These are phyloP conservation scores for Fraxinus angustifolia DNA, from an alignment of 305 asterid genomes.

Conservation along the genomic window DNA sequence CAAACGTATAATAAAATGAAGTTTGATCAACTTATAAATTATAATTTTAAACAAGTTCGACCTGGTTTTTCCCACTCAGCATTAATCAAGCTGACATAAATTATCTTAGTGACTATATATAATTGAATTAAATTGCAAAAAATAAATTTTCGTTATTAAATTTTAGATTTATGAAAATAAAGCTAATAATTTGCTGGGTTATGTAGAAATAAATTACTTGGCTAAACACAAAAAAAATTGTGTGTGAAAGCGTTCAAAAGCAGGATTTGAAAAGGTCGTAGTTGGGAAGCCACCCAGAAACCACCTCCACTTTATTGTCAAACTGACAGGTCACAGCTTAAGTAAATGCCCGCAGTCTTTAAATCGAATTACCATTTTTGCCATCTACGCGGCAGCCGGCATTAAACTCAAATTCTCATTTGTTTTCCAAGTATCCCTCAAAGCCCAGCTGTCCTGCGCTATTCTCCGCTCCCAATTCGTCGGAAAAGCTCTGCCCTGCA, in stretches of 20 bases:
- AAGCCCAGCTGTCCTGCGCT: neutral
- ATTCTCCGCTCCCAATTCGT: neutral
- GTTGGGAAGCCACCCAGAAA: neutral
- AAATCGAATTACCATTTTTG: neutral
- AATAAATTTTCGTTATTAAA: neutral
- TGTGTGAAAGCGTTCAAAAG: neutral
- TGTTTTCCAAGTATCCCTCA: neutral
- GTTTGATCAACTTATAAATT: too few species aligned
- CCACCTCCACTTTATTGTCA: neutral
- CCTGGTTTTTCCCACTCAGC: neutral
- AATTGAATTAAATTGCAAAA: neutral
- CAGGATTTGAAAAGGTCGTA: neutral
- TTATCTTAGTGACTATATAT: too few species aligned
- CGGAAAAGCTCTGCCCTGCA: conserved; percentile 24
- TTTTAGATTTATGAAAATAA: neutral
- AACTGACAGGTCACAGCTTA: neutral
- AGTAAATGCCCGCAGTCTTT: neutral
- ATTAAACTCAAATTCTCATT: neutral
- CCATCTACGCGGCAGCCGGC: neutral
- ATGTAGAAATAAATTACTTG: neutral
- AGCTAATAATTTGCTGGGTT: too few species aligned
- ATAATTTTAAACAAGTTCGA: too few species aligned
- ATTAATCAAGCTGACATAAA: too few species aligned
- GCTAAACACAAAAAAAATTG: neutral
- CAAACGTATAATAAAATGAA: too few species aligned